Evolutionary conservation across 1,284 basidiomycete genomes (phyloP), one percentile per base, ranked within the genome.

Genomic region (Puccinia hordei): DNA sequence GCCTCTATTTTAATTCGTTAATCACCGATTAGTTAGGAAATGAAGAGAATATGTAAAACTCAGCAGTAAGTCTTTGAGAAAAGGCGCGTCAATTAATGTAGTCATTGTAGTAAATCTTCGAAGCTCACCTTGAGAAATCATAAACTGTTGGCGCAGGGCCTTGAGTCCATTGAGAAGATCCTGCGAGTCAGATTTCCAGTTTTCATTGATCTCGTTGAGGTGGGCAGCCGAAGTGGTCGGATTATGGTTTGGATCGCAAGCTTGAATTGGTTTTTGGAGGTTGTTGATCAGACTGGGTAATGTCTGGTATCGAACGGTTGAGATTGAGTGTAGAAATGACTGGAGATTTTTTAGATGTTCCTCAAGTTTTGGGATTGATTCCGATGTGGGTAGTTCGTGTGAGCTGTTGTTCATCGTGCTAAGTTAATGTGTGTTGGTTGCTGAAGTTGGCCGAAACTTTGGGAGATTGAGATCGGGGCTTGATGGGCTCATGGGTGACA

Each of bases 171-270:
- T 13, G 17, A 38, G 8, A 17, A 63, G 33, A 22, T 63, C 33
- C 6, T 38, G 30, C 6, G 59, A 38, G 33, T 63, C 33, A 0
- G 2, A 38, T 63, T 63, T 63, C 59, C 59, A 63, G 33, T 63
- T 38, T 15, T 63, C 59, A 22, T 33, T 63, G 59, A 63, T 17
- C 33, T 38, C 30, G 15, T 38, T 38, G 33, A 63, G 33, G 9
- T 55, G 33, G 5, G n/a, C 53, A 55, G 22, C 5, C 5, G 59
- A 63, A 38, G 33, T 63, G 59, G 17, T 38, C 33, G n/a, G n/a
- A 24, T 27, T 55, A 55, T n/a, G n/a, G n/a, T n/a, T 55, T n/a
- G 53, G 53, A n/a, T 63, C 33, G 59, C 59, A 38, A 22, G 59
- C 59, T 63, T 63, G 59, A 33, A 63, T 63, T 24, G 59, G 33